Evolutionary conservation across 495 filamentous ascomycete species (phyloP), one percentile per base, ranked within the genome.

Genomic region (Diplogelasinospora grovesii): DNA sequence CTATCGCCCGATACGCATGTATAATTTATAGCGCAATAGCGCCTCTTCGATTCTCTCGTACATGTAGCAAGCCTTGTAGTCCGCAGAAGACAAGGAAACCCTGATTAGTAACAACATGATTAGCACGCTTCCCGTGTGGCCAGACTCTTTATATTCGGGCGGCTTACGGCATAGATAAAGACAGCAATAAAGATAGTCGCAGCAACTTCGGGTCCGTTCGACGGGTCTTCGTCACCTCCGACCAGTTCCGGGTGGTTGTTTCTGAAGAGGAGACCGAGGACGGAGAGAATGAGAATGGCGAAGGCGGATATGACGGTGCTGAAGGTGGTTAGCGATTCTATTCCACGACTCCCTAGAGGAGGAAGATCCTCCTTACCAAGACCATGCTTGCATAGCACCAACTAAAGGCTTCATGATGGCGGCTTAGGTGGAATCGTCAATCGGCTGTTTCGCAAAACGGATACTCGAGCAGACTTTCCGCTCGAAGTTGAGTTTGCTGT

Each of bases 351-450:
- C 8, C 13, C 19, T 22, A 15, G 36, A 21, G 15, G 26, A 15
- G 39, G 36, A 22, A 35, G 33, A 34, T 26, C 25, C 33, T 30
- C 37, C 60, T 43, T 70, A 94, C 88, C 89, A 94, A 66, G 81
- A 86, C 87, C 88, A 95, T 58, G 89, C 89, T 69, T 93, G 89
- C 71, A 92, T 69, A 41, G 85, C 78, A 49, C 85, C 83, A 34
- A 95, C 84, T 56, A 95, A 68, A 39, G 89, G 89, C 80, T 95
- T 94, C 86, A 94, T 94, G 50, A 50, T 83, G 74, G 63, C 46
- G 49, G 25, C 15, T 20, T 26, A 14, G 30, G 39, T 0, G 25
- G 29, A 24, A 36, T 27, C 11, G 11, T 30, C 41, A 30, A 18
- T 36, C 0, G 32, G 10, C 11, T 31, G 5, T 31, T 31, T 8